phyloP scores from a whole-genome alignment of 805 yeast species.

The Torulaspora microellipsoides region DNA sequence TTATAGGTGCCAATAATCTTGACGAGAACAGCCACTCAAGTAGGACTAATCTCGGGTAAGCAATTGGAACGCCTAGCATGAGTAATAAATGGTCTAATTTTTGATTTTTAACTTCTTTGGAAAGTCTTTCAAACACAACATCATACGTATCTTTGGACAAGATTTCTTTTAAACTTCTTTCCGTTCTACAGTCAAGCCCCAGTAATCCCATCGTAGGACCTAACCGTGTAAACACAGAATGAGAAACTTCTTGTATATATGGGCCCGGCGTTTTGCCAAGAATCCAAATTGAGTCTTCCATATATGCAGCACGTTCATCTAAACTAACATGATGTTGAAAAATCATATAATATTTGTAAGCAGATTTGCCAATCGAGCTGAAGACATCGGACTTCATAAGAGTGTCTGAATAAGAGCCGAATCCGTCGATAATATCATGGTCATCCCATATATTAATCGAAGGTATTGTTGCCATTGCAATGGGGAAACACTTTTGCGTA shows the following conservation, averaged over 20 bases:
- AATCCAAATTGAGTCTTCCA: conserved; percentile 56
- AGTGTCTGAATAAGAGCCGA: conserved; percentile 74
- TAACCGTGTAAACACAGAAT: conserved; percentile 65
- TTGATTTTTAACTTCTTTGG: conserved; percentile 46
- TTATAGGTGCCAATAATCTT: conserved; percentile 56
- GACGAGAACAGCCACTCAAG: conserved; percentile 71
- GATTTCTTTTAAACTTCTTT: conserved; percentile 61
- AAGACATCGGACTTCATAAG: conserved; percentile 75
- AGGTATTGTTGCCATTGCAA: conserved; percentile 80
- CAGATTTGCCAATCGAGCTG: conserved; percentile 65
- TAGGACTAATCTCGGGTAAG: conserved; percentile 93
- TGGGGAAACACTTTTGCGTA: conserved; percentile 61
- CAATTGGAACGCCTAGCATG: conserved; percentile 90
- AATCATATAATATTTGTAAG: conserved; percentile 81
- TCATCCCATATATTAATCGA: conserved; percentile 85
- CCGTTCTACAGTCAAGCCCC: conserved; percentile 93
- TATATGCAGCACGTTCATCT: conserved; percentile 39
- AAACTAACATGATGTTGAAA: conserved; percentile 80
- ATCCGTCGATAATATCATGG: conserved; percentile 96
- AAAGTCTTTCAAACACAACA: conserved; percentile 54
- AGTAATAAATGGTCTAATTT: conserved; percentile 72
- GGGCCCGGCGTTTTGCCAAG: conserved; percentile 56
- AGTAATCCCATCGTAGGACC: conserved; percentile 69
- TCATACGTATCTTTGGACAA: conserved; percentile 54
- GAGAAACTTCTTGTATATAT: conserved; percentile 59